A percentile compares a stretch with the other conserved stretches of the same genome.
These are phyloP conservation scores for Penicillium ucsense DNA, from an alignment of 495 filamentous ascomycete genomes.

Conservation along the genomic window DNA sequence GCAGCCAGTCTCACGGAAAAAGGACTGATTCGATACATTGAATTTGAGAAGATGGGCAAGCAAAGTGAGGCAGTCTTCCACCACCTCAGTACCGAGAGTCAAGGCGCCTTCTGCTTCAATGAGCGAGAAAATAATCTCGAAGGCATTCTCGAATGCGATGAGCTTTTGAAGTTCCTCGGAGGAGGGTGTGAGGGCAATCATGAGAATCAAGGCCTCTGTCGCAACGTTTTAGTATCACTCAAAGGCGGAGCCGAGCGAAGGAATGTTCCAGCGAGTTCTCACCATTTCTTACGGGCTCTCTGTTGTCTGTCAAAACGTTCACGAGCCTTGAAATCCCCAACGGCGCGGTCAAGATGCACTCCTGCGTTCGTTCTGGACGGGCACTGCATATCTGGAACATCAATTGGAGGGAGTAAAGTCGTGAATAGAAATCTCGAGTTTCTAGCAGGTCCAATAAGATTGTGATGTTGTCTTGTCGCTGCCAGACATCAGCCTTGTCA, in stretches of 20 bases:
- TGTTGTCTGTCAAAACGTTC: conserved; percentile 67
- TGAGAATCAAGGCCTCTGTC: conserved; percentile 55
- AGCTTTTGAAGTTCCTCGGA: conserved; percentile 86
- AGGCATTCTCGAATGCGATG: conserved; percentile 89
- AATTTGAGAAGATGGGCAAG: conserved; percentile 83
- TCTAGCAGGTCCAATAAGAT: conserved; percentile 83
- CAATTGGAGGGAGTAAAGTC: conserved; percentile 85
- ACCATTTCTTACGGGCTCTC: conserved; percentile 87
- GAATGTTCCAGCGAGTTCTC: conserved; percentile 15
- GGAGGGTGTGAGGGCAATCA: conserved; percentile 58
- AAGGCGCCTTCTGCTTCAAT: conserved; percentile 75
- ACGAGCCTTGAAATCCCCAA: conserved; percentile 83
- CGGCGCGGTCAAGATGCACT: conserved; percentile 82
- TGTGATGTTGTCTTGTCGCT: conserved; percentile 94
- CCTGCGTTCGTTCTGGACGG: conserved; percentile 86
- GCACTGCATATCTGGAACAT: conserved; percentile 79
- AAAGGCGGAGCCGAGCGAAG: too few relatives aligned
- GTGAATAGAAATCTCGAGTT: conserved; percentile 80
- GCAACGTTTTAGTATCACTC: background rate
- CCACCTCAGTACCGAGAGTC: conserved; percentile 74
- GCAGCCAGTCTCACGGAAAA: conserved; percentile 85
- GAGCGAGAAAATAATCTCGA: conserved; percentile 74
- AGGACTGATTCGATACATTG: conserved; percentile 86
- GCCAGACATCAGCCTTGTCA: conserved; percentile 31
- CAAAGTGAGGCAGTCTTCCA: conserved; percentile 91